Base-by-base conservation (phyloP, 139 green algal species). In the Chlorella sp. region DNA sequence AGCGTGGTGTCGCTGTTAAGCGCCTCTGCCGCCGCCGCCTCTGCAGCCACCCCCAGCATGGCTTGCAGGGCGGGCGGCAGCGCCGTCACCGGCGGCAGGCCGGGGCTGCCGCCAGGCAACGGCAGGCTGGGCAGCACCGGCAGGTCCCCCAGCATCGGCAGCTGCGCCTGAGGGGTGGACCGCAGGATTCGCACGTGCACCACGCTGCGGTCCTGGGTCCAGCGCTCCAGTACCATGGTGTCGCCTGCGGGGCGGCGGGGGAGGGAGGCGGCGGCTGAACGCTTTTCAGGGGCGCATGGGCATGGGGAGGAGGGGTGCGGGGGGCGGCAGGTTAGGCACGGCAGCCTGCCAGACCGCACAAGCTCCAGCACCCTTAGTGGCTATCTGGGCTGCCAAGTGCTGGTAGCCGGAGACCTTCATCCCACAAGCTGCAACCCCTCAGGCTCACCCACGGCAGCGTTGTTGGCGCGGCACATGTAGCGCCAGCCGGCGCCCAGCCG, bases 401-500 rank as follows among this genome's bases (percentile, higher is more conserved):
- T n/a, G n/a, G n/a, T n/a, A n/a, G n/a, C n/a, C n/a, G n/a, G n/a
- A n/a, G n/a, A n/a, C n/a, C n/a, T n/a, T n/a, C n/a, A n/a, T n/a
- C n/a, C n/a, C n/a, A n/a, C n/a, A n/a, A n/a, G n/a, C n/a, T n/a
- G n/a, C n/a, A n/a, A n/a, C n/a, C n/a, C n/a, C n/a, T n/a, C n/a
- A n/a, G n/a, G 2, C 81, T 68, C 55, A 86, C 89, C 89, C 25
- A 92, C 84, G 60, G 68, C 32, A 23, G 90, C 73, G 21, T 26
- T 25, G 47, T 91, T 85, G 25, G 75, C 65, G 34, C 86, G 78
- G n/a, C 89, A 82, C n/a, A 90, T 83, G 57, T 87, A 82, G 34
- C 84, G 80, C 89, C 89, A 92, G 39, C 89, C 89, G 9, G 84
- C 80, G 16, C 87, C 90, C 41, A 92, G 88, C 21, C 89, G 79